Evolutionary conservation across 1,139 yeast species (phyloP).

Genomic region (Candida neerlandica): DNA sequence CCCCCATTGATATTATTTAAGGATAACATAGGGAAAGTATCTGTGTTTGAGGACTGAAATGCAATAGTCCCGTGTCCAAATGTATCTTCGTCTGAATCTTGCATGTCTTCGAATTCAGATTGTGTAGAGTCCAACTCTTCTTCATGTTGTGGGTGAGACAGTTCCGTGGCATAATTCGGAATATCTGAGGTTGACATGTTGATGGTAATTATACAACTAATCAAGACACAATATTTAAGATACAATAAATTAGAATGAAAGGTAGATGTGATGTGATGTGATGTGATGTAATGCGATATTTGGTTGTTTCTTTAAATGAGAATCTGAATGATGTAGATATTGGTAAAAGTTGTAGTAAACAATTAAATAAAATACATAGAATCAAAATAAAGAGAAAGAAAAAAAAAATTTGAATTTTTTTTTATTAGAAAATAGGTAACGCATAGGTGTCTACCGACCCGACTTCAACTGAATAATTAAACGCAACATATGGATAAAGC

Average conservation of each 20-base stretch:
- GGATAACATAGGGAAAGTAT: background rate
- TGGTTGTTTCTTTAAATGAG: no score
- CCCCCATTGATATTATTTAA: background rate
- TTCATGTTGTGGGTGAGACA: background rate
- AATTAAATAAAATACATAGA: background rate
- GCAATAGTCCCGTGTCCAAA: background rate
- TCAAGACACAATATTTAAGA: no score
- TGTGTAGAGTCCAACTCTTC: background rate
- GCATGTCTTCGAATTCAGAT: background rate
- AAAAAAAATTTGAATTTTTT: conserved; percentile 1
- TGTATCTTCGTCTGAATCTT: background rate
- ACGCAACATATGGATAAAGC: background rate
- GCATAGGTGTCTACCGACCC: background rate
- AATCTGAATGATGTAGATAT: no score
- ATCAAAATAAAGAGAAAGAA: background rate
- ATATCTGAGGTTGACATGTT: background rate
- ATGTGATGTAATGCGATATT: no score
- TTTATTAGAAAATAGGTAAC: background rate
- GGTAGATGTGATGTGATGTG: no score
- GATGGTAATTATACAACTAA: no score
- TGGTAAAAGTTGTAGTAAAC: no score
- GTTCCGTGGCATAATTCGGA: background rate
- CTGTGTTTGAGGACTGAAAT: background rate
- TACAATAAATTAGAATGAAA: no score
- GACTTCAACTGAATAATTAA: background rate